phyloP scores from a whole-genome alignment of 305 asterid species.

The Galium porrigens region DNA sequence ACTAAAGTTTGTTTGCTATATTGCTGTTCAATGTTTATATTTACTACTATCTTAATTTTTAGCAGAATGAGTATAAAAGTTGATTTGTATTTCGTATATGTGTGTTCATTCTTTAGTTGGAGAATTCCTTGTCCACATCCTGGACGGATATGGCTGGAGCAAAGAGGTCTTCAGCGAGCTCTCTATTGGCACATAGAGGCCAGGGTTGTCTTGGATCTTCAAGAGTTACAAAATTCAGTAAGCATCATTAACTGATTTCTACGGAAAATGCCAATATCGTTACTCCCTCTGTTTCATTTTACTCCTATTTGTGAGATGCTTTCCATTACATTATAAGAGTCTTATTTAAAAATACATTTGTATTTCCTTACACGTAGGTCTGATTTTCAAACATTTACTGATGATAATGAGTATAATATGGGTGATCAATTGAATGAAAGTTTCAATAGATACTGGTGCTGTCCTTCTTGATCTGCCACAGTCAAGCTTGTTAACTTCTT shows the following conservation, averaged over 20 bases:
- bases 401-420: neutral
- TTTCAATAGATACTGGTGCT: neutral
- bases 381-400: neutral
- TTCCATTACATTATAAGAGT: neutral
- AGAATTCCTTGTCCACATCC: constrained; percentile 83
- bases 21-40: neutral
- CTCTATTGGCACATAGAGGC: constrained; percentile 95
- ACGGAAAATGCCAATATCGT: neutral
- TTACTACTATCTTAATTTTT: neutral
- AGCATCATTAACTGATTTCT: constrained; percentile 19
- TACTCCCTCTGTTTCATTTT: neutral
- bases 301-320: neutral
- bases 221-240: constrained; percentile 54
- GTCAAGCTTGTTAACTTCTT: neutral
- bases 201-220: constrained; percentile 86
- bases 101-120: constrained; percentile 31
- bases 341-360: neutral
- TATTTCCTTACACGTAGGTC: neutral
- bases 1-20: no score
- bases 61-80: neutral
- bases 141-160: constrained; percentile 94
- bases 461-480: neutral
- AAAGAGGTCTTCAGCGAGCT: constrained; percentile 82
- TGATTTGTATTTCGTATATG: constrained; percentile 4
- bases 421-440: neutral